Percentiles rank a stretch among this genome's conserved stretches.
Conservation (phyloP, 306 rosid genomes). For the Hippophae tibetana region DNA sequence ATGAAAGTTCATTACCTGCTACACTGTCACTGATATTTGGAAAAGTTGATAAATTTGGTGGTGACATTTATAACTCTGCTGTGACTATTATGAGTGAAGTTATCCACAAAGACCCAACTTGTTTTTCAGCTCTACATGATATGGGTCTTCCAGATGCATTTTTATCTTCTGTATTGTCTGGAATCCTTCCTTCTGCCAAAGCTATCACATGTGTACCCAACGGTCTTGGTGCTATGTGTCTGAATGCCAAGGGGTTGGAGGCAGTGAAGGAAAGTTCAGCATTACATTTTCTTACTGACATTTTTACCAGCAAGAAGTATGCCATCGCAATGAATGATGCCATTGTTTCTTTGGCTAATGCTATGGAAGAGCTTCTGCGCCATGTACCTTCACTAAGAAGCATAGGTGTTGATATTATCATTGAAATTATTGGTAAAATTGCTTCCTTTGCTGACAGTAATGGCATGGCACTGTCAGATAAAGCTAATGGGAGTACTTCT, state of each 20-base stretch:
- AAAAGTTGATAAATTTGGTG: slow-evolving; percentile 79
- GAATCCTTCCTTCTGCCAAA: slow-evolving; percentile 83
- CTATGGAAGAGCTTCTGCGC: slow-evolving; percentile 92
- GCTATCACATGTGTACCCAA: slow-evolving; percentile 90
- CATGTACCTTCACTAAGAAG: slow-evolving; percentile 81
- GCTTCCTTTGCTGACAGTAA: slow-evolving; percentile 51
- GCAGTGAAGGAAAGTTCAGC: slow-evolving; percentile 67
- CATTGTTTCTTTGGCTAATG: slow-evolving; percentile 81
- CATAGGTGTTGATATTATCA: slow-evolving; percentile 79
- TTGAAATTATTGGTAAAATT: slow-evolving; percentile 67
- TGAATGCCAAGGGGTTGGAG: slow-evolving; percentile 82
- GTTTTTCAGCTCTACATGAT: slow-evolving; percentile 71
- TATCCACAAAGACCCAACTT: slow-evolving; percentile 94
- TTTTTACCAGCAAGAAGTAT: slow-evolving; percentile 77
- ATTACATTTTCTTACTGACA: slow-evolving; percentile 67
- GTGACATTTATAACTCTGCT: slow-evolving; percentile 92
- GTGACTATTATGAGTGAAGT: slow-evolving; percentile 96
- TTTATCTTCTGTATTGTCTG: slow-evolving; percentile 67
- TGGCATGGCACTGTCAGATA: slow-evolving; percentile 41
- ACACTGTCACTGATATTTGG: slow-evolving; percentile 58
- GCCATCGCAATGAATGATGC: slow-evolving; percentile 83
- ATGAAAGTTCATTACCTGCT: slow-evolving; percentile 66
- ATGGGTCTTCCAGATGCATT: slow-evolving; percentile 92
- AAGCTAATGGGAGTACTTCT: slow-evolving; percentile 50
- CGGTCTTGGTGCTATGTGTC: slow-evolving; percentile 96